phyloP scores from a whole-genome alignment of 2,329 filamentous ascomycete genomes.

The Blumeria graminis region DNA sequence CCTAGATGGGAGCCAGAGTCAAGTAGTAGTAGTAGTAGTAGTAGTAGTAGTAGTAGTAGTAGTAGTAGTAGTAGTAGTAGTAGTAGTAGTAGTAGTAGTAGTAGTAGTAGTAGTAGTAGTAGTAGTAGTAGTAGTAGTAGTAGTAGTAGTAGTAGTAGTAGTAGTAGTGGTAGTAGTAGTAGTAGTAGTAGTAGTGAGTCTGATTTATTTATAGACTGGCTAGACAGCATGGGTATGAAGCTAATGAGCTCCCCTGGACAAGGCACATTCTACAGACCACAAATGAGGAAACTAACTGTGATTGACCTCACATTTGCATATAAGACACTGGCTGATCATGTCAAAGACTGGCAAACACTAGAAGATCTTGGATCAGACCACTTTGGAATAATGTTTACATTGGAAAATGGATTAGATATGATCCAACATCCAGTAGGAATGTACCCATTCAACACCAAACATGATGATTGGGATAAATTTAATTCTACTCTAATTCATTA shows the following conservation, averaged over 20 bases:
- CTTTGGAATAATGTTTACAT: neutral
- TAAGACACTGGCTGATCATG: neutral
- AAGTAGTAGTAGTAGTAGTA: neutral
- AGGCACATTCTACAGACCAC: neutral
- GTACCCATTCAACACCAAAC: neutral
- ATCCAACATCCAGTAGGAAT: neutral
- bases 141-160: neutral
- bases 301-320: too few relatives aligned
- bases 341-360: neutral
- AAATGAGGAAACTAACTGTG: neutral
- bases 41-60: neutral
- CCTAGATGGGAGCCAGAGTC: too few relatives aligned
- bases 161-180: neutral
- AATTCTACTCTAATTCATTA: too few relatives aligned
- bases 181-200: neutral
- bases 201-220: neutral
- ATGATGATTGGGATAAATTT: neutral
- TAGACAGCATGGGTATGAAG: too few relatives aligned
- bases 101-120: neutral
- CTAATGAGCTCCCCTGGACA: neutral
- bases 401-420: neutral
- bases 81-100: neutral
- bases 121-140: neutral
- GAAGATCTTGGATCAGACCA: neutral
- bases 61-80: neutral